Evolutionary conservation across 345 rosid species (phyloP).

Genomic region (Mercurialis annua): DNA sequence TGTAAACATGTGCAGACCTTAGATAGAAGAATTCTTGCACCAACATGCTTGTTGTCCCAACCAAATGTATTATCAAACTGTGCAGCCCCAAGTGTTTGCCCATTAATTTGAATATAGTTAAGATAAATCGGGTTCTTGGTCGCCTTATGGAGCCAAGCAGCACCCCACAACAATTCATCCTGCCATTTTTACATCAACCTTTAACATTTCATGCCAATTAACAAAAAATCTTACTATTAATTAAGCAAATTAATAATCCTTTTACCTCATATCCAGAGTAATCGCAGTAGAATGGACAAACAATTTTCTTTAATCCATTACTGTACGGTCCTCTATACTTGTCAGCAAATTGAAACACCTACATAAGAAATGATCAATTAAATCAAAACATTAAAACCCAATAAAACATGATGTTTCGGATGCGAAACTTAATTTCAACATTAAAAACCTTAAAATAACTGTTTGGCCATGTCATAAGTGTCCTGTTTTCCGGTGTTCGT

Average conservation of each 20-base stretch:
- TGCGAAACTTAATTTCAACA: too few species aligned
- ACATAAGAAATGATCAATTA: conserved; percentile 11
- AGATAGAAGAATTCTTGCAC: conserved; percentile 36
- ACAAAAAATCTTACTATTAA: neutral
- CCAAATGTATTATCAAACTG: conserved; percentile 33
- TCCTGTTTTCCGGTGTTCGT: too few species aligned
- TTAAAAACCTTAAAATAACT: too few species aligned
- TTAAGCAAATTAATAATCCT: neutral
- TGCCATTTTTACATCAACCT: conserved; percentile 5
- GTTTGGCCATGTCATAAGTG: too few species aligned
- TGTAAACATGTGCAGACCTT: conserved; percentile 7
- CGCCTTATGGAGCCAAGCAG: conserved; percentile 37
- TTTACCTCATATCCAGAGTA: conserved; percentile 58
- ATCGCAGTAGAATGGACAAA: conserved; percentile 57
- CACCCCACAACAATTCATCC: conserved; percentile 37
- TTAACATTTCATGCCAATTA: neutral
- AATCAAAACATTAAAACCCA: too few species aligned
- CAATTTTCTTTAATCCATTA: conserved; percentile 39
- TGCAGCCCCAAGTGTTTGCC: conserved; percentile 30
- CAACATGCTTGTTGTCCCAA: conserved; percentile 37
- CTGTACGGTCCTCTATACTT: conserved; percentile 57
- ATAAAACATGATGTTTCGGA: too few species aligned
- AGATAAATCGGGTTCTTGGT: conserved; percentile 29
- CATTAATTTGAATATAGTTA: conserved; percentile 29
- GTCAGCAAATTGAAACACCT: conserved; percentile 61